Base-by-base conservation (phyloP, 2,329 filamentous ascomycete genomes). In the Alternaria arborescens region DNA sequence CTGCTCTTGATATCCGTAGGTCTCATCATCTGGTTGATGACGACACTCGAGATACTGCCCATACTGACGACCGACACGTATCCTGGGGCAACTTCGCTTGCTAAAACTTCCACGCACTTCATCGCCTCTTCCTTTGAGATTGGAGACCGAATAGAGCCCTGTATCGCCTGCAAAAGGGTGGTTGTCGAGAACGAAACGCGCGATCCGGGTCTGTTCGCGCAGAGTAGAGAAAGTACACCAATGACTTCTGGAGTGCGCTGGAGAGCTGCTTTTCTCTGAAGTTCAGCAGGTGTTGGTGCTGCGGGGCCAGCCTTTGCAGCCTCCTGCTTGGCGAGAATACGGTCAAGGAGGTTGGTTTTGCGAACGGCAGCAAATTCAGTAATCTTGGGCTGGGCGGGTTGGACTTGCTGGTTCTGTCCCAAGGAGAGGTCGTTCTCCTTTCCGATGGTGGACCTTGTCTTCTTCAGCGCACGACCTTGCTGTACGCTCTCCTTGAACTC, bases 401-500 rank as follows among this genome's bases (percentile, higher is more conserved):
- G 67, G 22, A 41, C 38, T 46, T 64, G 68, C 16, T 55, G 59
- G 36, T 36, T 58, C 16, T 62, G 58, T 5, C 18, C 42, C 44
- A 58, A 18, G 44, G 54, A 54, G 43, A 65, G 59, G 47, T 70
- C 70, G 65, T 77, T 77, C 48, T 77, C 75, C 46, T 78, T 78
- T 30, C 72, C 75, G 8, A 62, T 58, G 1, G 58, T 64, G 28
- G 70, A 70, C 20, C 71, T 68, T 1, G 72, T 59, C 64, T 75
- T 73, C 65, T 77, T 77, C 60, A 71, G 66, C 18, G 70, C 51
- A 55, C 76, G 66, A 24, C 74, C 73, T 34, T 78, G 71, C 40
- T 73, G 69, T n/a, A 90, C 83, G 61, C 83, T 87, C 50, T 84
- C 83, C 76, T 89, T 91, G 67, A 94, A 82, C 51, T 90, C 88